Evolutionary conservation across 805 yeast genomes (phyloP).

Genomic region (Kluyveromyces siamensis): DNA sequence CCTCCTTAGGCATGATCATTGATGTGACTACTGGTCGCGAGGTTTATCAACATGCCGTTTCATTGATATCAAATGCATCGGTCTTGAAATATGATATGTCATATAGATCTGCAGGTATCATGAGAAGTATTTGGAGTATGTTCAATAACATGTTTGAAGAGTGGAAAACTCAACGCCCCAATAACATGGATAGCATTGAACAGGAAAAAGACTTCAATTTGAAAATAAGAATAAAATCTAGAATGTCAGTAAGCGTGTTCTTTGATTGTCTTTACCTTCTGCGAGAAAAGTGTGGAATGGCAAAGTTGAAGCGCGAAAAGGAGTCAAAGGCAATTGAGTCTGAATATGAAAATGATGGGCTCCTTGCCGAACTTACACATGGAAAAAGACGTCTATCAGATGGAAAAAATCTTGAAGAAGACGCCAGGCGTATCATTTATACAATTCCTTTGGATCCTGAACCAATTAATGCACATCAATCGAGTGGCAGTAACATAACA

Average conservation of each 20-base stretch:
- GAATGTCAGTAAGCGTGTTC: conserved; percentile 89
- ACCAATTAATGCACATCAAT: conserved; percentile 42
- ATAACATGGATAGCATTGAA: conserved; percentile 19
- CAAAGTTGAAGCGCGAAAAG: conserved; percentile 40
- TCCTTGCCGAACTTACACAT: conserved; percentile 22
- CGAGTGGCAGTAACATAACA: conserved; percentile 12
- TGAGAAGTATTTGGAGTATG: conserved; percentile 89
- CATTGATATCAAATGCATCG: conserved; percentile 67
- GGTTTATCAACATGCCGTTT: conserved; percentile 58
- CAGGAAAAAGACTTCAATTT: conserved; percentile 26
- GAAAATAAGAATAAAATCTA: conserved; percentile 55
- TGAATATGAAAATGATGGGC: conserved; percentile 28
- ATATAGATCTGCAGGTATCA: conserved; percentile 84
- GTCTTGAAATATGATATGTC: conserved; percentile 88
- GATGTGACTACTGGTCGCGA: conserved; percentile 67
- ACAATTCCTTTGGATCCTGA: conserved; percentile 80
- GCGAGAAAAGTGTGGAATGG: conserved; percentile 83
- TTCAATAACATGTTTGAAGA: conserved; percentile 60
- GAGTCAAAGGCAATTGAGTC: conserved; percentile 10
- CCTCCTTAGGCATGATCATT: conserved; percentile 55
- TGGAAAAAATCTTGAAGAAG: conserved; percentile 54
- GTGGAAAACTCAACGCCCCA: conserved; percentile 27
- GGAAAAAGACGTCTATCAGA: conserved; percentile 42
- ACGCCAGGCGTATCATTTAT: conserved; percentile 64
- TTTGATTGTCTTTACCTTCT: conserved; percentile 83